Evolutionary conservation across 2,329 filamentous ascomycete species (phyloP), one percentile per base, ranked within the genome.

Genomic region (Stagonosporopsis vannaccii): DNA sequence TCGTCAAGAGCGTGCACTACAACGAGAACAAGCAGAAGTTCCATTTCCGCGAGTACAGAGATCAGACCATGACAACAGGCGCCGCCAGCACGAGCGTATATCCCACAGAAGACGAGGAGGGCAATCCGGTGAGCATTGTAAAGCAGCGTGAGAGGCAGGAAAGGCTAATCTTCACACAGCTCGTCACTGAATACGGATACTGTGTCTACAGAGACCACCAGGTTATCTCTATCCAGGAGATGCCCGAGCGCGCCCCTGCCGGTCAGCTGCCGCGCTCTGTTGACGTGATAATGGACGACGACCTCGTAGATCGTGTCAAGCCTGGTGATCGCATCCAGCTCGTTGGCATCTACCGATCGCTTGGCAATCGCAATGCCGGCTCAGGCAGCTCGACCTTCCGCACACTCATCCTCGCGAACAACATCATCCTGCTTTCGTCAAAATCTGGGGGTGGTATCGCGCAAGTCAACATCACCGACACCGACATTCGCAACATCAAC

Each of bases 1-100:
- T 99, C n/a, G 89, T 98, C 60, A 96, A 96, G 80, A 98, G 95
- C 78, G 93, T 99, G 49, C 95, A 99, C 76, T 98, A 93, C 79
- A 96, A 92, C 69, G 93, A 97, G 78, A 86, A 80, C 62, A 92
- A 91, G 75, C 85, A 91, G 62, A 90, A 89, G 36, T 99, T 98
- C 66, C 87, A 94, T 69, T 92, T 91, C 70, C 86, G 92, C 62
- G 92, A 95, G 74, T 99, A 99, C 76, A 86, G 89, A 66, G 95
- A 99, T 77, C 94, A 98, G 80, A 99, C 95, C 2, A 99, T 98
- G 94, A 94, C 91, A 25, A 84, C 85, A 49, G 95, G 90, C 71
- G 88, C 90, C 28, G 92, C 91, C 12, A 97, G 90, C 61, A 89
- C 91, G 39, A 96, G 92, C 69, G 92, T 97, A 9, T 98, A 98